Conservation (phyloP, 495 filamentous ascomycete species). For the Hypomontagnella monticulosa region DNA sequence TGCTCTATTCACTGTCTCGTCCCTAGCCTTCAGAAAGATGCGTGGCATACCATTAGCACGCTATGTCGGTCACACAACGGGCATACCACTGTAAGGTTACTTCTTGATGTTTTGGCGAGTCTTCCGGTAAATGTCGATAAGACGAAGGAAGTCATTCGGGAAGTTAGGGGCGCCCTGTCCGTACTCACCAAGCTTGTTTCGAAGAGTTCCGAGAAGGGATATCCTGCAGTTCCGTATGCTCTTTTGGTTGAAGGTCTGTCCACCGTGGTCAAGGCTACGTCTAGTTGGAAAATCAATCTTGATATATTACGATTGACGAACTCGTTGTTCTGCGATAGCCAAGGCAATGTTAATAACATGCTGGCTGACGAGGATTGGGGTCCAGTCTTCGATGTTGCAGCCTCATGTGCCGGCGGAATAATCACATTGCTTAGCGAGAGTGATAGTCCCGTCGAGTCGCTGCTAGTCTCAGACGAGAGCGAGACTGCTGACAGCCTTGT, state of each 20-base stretch:
- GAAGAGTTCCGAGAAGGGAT: conserved; percentile 68
- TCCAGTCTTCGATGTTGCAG: conserved; percentile 57
- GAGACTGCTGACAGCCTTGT: conserved; percentile 49
- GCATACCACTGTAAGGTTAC: conserved; percentile 69
- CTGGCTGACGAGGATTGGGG: conserved; percentile 65
- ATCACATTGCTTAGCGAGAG: conserved; percentile 34
- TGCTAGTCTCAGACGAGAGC: conserved; percentile 25
- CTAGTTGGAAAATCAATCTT: conserved; percentile 58
- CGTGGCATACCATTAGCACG: conserved; percentile 80
- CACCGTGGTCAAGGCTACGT: conserved; percentile 65
- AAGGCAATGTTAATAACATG: conserved; percentile 54
- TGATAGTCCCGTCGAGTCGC: conserved; percentile 46
- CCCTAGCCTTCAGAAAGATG: conserved; percentile 70
- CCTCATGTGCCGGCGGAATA: conserved; percentile 55
- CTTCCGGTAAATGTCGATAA: conserved; percentile 58
- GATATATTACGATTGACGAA: conserved; percentile 66
- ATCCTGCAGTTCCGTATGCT: conserved; percentile 67
- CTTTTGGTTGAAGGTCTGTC: conserved; percentile 67
- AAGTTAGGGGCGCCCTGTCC: conserved; percentile 73
- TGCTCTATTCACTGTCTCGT: conserved; percentile 84
- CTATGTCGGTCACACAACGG: conserved; percentile 83
- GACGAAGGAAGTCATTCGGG: conserved; percentile 65
- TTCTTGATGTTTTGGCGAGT: conserved; percentile 70
- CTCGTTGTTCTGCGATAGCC: conserved; percentile 56
- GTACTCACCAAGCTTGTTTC: conserved; percentile 72